Evolutionary conservation across 148 eudicot species (phyloP), one percentile per base, ranked within the genome.

Genomic region (Fagopyrum tataricum): DNA sequence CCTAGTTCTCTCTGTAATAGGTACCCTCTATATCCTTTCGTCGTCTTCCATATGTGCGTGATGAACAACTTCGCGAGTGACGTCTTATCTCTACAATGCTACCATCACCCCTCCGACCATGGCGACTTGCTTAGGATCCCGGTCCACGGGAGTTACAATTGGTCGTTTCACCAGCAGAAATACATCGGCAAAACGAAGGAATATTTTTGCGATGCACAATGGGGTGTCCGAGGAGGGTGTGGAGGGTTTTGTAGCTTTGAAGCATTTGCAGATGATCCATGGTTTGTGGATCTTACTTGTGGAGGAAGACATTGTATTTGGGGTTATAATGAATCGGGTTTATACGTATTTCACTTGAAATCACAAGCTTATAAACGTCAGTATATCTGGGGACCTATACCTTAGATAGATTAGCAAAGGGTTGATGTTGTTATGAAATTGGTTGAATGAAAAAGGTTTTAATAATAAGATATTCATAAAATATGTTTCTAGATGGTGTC

Each of bases 221-320:
- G 66, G 66, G 66, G 66, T 39, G 12, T 7, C 4, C 23, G 23
- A 24, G 66, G 39, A 20, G 62, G 62, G 17, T 39, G 39, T 10
- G 66, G 66, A 1, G 66, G 66, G 14, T 59, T 17, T 59, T 7
- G 26, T 7, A 9, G 15, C 5, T 59, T 59, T 11, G 66, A 59
- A 24, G 66, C 66, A 0, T 59, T 59, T 24, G 66, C 66, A 0
- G 66, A 59, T 11, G 39, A 59, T 0, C 10, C 4, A 10, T n/a
- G 1, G 4, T 59, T 59, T 59, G 37, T 59, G 66, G 66, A 59
- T 59, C 39, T 9, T 23, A 2, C 9, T 59, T 59, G 66, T 24
- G 66, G 66, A 6, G 66, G 66, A 6, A 59, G 66, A 15, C 66
- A 59, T 11, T 59, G 66, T 9, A 24, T 59, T 59, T 59, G 66